These are phyloP conservation scores for Podila verticillata DNA, from an alignment of 192 early-diverging fungal genomes.

Conservation along the genomic window DNA sequence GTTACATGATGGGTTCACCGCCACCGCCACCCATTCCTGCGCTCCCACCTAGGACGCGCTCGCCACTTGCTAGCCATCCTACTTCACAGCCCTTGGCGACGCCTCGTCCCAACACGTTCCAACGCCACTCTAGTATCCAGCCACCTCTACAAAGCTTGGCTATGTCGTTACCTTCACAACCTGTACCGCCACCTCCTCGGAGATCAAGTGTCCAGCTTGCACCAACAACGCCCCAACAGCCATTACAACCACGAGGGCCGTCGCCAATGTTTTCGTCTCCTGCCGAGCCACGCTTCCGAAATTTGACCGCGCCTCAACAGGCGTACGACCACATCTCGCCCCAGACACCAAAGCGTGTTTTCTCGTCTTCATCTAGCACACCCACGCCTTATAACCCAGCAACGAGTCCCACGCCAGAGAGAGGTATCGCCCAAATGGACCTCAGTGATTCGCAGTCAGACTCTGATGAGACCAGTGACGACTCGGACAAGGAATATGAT, in stretches of 20 bases:
- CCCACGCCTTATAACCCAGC: constrained; percentile 9
- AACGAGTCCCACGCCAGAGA: constrained; percentile 35
- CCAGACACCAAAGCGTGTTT: constrained; percentile 37
- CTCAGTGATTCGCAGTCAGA: constrained; percentile 47
- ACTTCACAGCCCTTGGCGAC: constrained; percentile 13
- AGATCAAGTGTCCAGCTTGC: constrained; percentile 33
- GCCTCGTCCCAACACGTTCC: constrained; percentile 10
- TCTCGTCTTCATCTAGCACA: constrained; percentile 18
- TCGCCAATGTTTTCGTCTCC: constrained; percentile 27
- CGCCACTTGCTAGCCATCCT: constrained; percentile 30
- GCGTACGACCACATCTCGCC: constrained; percentile 31
- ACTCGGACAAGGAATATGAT: constrained; percentile 50
- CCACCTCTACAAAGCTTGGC: constrained; percentile 31
- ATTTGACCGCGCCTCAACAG: constrained; percentile 42
- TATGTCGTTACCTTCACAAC: constrained; percentile 29
- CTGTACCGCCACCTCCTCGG: constrained; percentile 41
- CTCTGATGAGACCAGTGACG: constrained; percentile 47
- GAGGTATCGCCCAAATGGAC: constrained; percentile 38
- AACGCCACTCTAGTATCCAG: constrained; percentile 27
- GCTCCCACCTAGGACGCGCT: constrained; percentile 40
- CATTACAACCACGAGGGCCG: constrained; percentile 21
- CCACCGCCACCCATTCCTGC: constrained; percentile 28
- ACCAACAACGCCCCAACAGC: constrained; percentile 9
- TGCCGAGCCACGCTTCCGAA: constrained; percentile 46
- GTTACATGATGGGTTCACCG: constrained; percentile 20